phyloP scores from a whole-genome alignment of 164 flowering plant species.

The Nymphaea colorata region DNA sequence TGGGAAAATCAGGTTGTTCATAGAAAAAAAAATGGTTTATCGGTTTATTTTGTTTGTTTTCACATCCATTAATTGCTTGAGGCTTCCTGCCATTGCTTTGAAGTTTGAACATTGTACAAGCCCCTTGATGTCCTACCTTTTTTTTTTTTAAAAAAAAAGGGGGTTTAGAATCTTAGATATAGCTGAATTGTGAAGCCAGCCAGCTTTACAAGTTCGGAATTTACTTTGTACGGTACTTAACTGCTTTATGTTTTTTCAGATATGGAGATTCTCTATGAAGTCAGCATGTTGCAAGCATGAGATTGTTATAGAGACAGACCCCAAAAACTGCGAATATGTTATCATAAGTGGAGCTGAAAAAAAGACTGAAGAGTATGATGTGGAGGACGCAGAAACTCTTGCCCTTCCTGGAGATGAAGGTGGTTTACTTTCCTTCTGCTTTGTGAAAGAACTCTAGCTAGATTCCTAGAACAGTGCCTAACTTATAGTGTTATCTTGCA shows the following conservation, averaged over 20 bases:
- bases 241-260: slow-evolving; percentile 24
- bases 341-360: slow-evolving; percentile 76
- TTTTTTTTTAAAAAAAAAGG: no score
- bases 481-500: slow-evolving; percentile 17
- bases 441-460: not conserved
- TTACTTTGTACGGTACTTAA: no score
- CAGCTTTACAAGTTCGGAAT: no score
- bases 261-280: slow-evolving; percentile 98
- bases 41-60: not conserved
- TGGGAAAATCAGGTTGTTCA: no score
- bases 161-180: no score
- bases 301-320: slow-evolving; percentile 95
- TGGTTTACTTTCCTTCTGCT: slow-evolving; percentile 17
- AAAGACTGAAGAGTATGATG: slow-evolving; percentile 76
- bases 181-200: no score
- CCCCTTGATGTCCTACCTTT: no score
- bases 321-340: slow-evolving; percentile 79
- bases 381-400: slow-evolving; percentile 91
- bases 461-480: not conserved
- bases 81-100: not conserved
- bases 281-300: slow-evolving; percentile 90
- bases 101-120: no score
- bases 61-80: not conserved
- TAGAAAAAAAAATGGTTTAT: no score
- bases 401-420: slow-evolving; percentile 82